Evolutionary conservation across 192 early-diverging fungal species (phyloP).

Genomic region (Fimicolochytrium jonesii): DNA sequence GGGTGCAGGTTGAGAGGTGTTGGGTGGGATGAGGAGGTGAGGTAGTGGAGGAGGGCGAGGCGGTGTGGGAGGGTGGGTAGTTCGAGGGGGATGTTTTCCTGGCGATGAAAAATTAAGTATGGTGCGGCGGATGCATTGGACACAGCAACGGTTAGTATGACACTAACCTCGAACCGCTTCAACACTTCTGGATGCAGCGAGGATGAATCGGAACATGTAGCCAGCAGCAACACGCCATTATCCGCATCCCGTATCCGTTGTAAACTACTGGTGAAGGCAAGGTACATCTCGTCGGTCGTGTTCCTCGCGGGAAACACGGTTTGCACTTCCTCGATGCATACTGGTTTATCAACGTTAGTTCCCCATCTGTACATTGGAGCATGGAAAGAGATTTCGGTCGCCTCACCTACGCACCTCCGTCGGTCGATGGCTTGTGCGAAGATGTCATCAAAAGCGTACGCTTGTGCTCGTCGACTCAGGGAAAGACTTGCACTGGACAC

Average conservation of each 20-base stretch:
- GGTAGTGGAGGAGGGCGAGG: conserved; percentile 27
- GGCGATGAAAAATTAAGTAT: background rate
- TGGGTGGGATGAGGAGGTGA: conserved; percentile 10
- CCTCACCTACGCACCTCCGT: background rate
- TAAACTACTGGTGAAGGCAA: background rate
- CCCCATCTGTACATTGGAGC: background rate
- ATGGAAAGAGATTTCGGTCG: background rate
- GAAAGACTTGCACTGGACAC: background rate
- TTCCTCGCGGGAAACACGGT: conserved; percentile 5
- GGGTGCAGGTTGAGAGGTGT: conserved; percentile 7
- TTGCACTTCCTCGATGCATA: conserved; percentile 1
- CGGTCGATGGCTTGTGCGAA: background rate
- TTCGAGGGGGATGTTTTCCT: conserved; percentile 46
- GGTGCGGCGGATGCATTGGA: conserved; percentile 1
- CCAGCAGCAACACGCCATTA: background rate
- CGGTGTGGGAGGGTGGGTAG: conserved; percentile 52
- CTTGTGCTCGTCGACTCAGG: background rate
- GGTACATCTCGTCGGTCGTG: background rate
- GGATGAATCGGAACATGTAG: background rate
- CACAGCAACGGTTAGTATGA: background rate
- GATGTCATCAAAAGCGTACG: background rate
- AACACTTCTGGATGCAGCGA: background rate
- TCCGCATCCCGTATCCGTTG: background rate
- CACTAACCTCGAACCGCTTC: background rate
- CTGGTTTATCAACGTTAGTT: background rate